phyloP scores from a whole-genome alignment of 2,329 filamentous ascomycete genomes.

The Aspergillus cejpii region DNA sequence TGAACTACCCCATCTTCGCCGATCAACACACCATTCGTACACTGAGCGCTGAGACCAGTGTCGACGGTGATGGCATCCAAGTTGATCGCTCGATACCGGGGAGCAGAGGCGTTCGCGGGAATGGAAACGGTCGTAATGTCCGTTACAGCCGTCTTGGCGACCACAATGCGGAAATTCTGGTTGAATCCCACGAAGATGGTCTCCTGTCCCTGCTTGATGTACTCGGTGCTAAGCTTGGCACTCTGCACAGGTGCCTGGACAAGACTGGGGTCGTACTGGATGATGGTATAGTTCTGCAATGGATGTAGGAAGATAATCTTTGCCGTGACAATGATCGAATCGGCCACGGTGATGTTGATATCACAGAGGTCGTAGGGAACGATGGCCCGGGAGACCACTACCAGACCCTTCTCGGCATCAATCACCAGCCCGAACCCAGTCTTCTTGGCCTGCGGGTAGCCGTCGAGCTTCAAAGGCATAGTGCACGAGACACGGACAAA shows the following conservation, averaged over 20 bases:
- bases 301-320: conserved; percentile 96
- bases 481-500: conserved; percentile 90
- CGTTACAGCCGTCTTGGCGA: conserved; percentile 88
- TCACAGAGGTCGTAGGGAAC: conserved; percentile 96
- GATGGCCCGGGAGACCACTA: conserved; percentile 87
- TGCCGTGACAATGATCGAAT: conserved; percentile 88
- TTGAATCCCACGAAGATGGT: conserved; percentile 99
- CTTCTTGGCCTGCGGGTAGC: conserved; percentile 91
- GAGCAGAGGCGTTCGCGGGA: conserved; percentile 83
- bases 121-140: conserved; percentile 97
- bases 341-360: conserved; percentile 90
- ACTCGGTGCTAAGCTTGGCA: conserved; percentile 70
- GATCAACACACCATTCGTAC: conserved; percentile 87
- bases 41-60: conserved; percentile 82
- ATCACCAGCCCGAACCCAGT: conserved; percentile 97
- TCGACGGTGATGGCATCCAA: conserved; percentile 96
- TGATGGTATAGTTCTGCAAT: conserved; percentile 90
- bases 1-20: conserved; percentile 87
- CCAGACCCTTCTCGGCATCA: conserved; percentile 89
- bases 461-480: conserved; percentile 93
- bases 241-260: conserved; percentile 92
- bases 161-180: conserved; percentile 85
- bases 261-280: conserved; percentile 87
- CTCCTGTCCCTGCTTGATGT: conserved; percentile 85
- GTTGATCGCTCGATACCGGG: conserved; percentile 89